Evolutionary conservation across 345 rosid species (phyloP), one percentile per base, ranked within the genome.

Genomic region (Reutealis trisperma): DNA sequence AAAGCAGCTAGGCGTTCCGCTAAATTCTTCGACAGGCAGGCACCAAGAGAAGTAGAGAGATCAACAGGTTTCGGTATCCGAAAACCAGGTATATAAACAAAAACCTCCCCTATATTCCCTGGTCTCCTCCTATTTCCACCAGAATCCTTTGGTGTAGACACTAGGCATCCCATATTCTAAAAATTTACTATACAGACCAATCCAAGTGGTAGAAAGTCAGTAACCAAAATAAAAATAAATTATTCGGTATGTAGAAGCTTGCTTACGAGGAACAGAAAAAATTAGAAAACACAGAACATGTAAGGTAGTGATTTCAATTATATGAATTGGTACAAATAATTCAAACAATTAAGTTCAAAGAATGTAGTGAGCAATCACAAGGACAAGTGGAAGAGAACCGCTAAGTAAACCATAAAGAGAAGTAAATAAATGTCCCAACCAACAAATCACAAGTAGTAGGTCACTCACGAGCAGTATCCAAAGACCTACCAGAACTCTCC

Each of bases 51-150:
- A 72, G 81, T 89, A 67, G 91, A 89, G 79, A 96, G 90, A 83
- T 96, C 97, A 55, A 89, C 93, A 0, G 97, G 84, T 83, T 89
- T 92, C 13, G 99, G 98, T 85, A 92, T 88, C 79, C 97, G 94
- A 84, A 94, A 92, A 75, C 98, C 97, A 7, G 99, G 99, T 74
- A 92, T 93, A 80, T 87, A 96, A 16, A 94, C 97, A 55, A 91
- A 87, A 81, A 92, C 88, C 72, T 94, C 99, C 24, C 98, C 99
- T 57, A 94, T 94, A 75, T 88, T 92, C 74, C 90, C 94, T 3
- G 97, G 97, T 79, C 88, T 85, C 85, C 94, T 87, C 80, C 97
- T 86, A 79, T 84, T 89, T 76, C 93, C 99, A 78, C 89, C 90
- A 30, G 89, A 77, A 81, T 89, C 99, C 86, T 91, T 87, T 0